These are phyloP conservation scores for Penicillium paneum DNA, from an alignment of 2,329 filamentous ascomycete species.

Conservation along the genomic window DNA sequence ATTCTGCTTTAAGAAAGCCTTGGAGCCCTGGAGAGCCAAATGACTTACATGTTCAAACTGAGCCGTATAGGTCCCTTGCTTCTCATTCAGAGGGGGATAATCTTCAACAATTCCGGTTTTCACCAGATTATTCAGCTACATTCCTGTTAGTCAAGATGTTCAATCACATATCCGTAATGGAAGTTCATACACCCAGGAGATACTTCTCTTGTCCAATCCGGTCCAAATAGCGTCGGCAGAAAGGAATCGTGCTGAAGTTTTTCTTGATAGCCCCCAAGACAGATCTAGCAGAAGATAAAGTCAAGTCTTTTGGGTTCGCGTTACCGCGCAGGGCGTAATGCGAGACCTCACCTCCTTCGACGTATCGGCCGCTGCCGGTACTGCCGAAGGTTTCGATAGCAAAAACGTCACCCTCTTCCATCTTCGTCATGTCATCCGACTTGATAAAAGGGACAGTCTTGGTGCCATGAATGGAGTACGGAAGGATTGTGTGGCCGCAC, in stretches of 20 bases:
- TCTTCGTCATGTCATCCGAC: constrained; percentile 48
- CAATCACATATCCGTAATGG: no score
- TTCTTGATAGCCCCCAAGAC: no score
- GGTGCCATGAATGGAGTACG: constrained; percentile 54
- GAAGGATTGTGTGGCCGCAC: constrained; percentile 55
- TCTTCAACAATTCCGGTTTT: no score
- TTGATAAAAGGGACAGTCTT: constrained; percentile 57
- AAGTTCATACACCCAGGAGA: no score
- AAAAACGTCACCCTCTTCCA: constrained; percentile 59
- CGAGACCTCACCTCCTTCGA: constrained; percentile 38
- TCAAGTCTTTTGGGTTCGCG: constrained; percentile 31
- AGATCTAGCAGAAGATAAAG: no score
- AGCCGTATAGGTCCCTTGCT: constrained; percentile 57
- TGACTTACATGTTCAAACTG: constrained; percentile 58
- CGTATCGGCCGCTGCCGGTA: constrained; percentile 49
- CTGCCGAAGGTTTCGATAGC: constrained; percentile 59
- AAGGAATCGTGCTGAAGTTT: no score
- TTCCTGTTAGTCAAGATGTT: no score
- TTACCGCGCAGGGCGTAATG: constrained; percentile 40
- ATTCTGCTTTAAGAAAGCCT: no score
- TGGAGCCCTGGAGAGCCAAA: background rate
- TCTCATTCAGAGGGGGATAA: no score
- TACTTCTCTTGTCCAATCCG: no score
- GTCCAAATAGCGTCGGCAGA: no score
- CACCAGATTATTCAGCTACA: no score